Evolutionary conservation across 2,329 filamentous ascomycete genomes (phyloP), one percentile per base, ranked within the genome.

Genomic region (Neoscytalidium dimidiatum): DNA sequence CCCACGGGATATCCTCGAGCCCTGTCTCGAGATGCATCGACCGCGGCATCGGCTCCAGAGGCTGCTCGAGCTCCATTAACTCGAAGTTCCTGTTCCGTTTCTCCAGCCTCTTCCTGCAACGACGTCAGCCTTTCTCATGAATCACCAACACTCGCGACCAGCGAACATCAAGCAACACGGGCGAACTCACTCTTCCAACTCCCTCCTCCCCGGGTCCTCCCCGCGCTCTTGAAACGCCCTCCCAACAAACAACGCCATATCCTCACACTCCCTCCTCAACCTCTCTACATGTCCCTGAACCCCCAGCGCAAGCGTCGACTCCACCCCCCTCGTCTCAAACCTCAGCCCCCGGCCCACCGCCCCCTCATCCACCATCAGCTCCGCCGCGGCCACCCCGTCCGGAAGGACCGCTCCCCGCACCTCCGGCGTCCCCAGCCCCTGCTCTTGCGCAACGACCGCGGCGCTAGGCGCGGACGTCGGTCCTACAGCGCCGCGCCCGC

Each of bases 121-220:
- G 2, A 3, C 5, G 43, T 33, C 28, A 48, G 28, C 41, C n/a
- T 19, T 14, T 6, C 4, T 14, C 5, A 4, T 38, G 6, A 21
- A 3, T 3, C 38, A 4, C 29, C 4, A 6, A 14, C 14, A 6
- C 44, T 14, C 19, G 17, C 43, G 21, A 48, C 7, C 8, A 17
- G 21, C 19, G 21, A 11, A 48, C 19, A 13, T n/a, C 46, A 49
- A 26, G 4, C 11, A 48, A 14, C 4, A 26, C 11, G 31, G n/a
- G 13, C 14, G n/a, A 17, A 62, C 60, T 28, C 6, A 62, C 60
- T 46, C 44, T 23, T 62, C 60, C 60, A 62, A 23, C 23, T 52
- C 60, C 46, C 31, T 21, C 14, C 21, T n/a, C 46, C 6, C 28
- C 9, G 21, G 41, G 8, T 33, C 46, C 44, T 43, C 49, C 6